These are phyloP conservation scores for Aristolochia californica DNA, from an alignment of 164 flowering plant species.

Conservation along the genomic window DNA sequence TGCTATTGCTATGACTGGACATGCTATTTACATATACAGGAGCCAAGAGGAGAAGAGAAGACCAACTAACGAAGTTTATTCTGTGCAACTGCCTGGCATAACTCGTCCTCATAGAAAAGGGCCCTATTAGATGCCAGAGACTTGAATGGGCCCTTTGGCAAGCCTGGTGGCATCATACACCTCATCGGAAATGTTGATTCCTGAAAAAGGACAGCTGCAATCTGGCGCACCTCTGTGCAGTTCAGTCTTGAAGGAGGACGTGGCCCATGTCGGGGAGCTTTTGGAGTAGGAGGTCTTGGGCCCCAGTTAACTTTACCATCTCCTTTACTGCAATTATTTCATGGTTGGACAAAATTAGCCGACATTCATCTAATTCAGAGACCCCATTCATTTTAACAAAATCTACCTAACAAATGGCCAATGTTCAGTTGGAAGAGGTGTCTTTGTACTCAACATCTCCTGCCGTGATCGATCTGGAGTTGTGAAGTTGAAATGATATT, in stretches of 20 bases:
- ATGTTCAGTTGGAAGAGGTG: conserved; percentile 69
- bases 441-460: conserved; percentile 62
- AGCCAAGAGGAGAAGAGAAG: conserved; percentile 9
- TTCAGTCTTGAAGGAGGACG: conserved; percentile 68
- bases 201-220: conserved; percentile 75
- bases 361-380: background rate
- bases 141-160: conserved; percentile 52
- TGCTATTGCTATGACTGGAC: background rate
- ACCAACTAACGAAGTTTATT: conserved; percentile 59
- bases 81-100: conserved; percentile 95
- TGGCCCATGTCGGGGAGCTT: conserved; percentile 72
- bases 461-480: conserved; percentile 92
- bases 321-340: conserved; percentile 38
- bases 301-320: conserved; percentile 34
- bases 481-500: conserved; percentile 71
- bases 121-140: conserved; percentile 71
- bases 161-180: conserved; percentile 48
- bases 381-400: background rate
- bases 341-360: background rate
- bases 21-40: conserved; percentile 25
- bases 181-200: conserved; percentile 53
- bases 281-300: conserved; percentile 67
- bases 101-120: conserved; percentile 79
- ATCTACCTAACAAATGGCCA: conserved; percentile 72
- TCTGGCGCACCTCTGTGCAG: conserved; percentile 48